Evolutionary conservation across 2,329 filamentous ascomycete species (phyloP).

Genomic region (Penicillium rolfsii): DNA sequence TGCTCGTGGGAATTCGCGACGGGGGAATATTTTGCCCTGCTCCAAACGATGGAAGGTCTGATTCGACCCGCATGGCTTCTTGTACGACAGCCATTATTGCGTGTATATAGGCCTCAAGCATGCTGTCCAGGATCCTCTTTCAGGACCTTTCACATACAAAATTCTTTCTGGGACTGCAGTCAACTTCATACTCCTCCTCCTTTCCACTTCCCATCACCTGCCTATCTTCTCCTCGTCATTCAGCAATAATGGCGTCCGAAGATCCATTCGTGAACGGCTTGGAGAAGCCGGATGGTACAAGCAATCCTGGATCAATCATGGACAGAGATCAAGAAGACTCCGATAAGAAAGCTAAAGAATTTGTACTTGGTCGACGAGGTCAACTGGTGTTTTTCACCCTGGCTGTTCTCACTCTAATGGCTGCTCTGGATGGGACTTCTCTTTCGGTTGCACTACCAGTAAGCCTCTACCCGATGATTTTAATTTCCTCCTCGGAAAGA

Average conservation of each 20-base stretch:
- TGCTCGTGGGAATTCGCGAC: constrained; percentile 1
- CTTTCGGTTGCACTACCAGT: constrained; percentile 32
- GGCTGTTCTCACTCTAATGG: constrained; percentile 30
- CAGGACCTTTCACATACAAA: background rate
- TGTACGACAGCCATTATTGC: background rate
- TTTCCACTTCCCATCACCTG: background rate
- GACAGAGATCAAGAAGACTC: background rate
- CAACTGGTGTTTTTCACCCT: constrained; percentile 29
- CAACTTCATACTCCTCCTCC: background rate
- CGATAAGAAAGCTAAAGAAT: constrained; percentile 18
- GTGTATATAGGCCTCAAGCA: background rate
- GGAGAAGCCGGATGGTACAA: constrained; percentile 10
- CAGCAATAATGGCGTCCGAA: background rate
- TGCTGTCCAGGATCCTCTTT: background rate
- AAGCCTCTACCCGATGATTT: background rate
- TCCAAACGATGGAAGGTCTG: constrained; percentile 6
- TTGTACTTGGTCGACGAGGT: constrained; percentile 26
- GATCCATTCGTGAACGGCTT: constrained; percentile 17
- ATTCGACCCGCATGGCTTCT: background rate
- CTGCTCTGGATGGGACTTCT: constrained; percentile 32
- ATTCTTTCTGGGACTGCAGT: background rate
- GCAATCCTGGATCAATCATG: constrained; percentile 14
- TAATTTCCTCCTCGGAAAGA: accelerated
- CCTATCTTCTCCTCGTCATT: background rate
- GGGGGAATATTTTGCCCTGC: constrained; percentile 13